A percentile compares a stretch with the other conserved stretches of the same genome.
Conservation (phyloP, 2,329 filamentous ascomycete genomes). For the Exophiala bonariae region DNA sequence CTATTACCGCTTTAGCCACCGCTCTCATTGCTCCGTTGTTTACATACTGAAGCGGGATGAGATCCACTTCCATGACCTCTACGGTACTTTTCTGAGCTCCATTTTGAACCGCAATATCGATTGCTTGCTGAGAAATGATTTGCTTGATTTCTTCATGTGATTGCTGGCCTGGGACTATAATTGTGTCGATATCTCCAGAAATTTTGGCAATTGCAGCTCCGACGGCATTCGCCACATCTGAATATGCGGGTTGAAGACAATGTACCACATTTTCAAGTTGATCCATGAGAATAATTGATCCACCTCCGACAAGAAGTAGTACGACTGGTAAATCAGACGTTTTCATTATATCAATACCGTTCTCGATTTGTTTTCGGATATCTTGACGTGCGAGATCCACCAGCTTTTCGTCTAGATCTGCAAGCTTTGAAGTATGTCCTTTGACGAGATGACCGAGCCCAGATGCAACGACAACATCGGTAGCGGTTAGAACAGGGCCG, state of each 20-base stretch:
- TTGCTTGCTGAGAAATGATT: conserved; percentile 24
- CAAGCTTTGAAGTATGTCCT: conserved; percentile 24
- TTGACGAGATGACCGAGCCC: conserved; percentile 23
- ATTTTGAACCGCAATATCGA: conserved; percentile 20
- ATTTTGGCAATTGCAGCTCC: conserved; percentile 61
- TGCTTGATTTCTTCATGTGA: conserved; percentile 29
- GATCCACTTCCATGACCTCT: conserved; percentile 37
- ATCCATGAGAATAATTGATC: conserved; percentile 54
- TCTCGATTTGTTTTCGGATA: conserved; percentile 51
- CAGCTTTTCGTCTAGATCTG: conserved; percentile 31
- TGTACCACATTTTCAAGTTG: conserved; percentile 49
- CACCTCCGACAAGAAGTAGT: conserved; percentile 60
- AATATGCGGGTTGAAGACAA: conserved; percentile 50
- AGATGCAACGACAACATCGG: conserved; percentile 49
- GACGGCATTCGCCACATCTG: conserved; percentile 61
- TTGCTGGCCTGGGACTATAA: conserved; percentile 38
- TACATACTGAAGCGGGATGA: conserved; percentile 25
- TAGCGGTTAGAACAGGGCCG: conserved; percentile 53
- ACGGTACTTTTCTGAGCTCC: conserved; percentile 22
- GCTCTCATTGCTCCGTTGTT: conserved; percentile 36
- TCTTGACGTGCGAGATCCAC: conserved; percentile 35
- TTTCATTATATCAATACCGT: conserved; percentile 58
- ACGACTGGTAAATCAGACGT: conserved; percentile 51
- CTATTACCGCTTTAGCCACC: conserved; percentile 37
- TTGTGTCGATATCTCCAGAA: conserved; percentile 53